Evolutionary conservation across 306 rosid genomes (phyloP).

Genomic region (Morella rubra): DNA sequence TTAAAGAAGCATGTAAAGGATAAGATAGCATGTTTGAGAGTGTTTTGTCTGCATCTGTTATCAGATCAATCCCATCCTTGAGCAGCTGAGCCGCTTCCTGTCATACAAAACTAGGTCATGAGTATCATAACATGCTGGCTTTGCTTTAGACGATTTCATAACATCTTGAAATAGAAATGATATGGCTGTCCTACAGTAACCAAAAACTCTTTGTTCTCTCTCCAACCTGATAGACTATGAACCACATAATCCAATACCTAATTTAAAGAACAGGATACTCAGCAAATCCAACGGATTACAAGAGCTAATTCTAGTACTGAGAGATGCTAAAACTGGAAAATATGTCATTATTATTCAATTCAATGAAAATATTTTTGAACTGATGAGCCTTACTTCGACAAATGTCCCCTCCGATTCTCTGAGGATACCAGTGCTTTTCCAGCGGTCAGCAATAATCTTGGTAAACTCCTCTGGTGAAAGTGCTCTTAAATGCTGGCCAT

Average conservation of each 20-base stretch:
- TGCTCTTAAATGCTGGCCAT: constrained; percentile 86
- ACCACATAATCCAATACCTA: not conserved
- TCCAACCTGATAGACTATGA: not conserved
- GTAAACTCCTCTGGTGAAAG: constrained; percentile 64
- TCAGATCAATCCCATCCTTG: constrained; percentile 84
- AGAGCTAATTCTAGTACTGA: not conserved
- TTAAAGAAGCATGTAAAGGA: constrained; percentile 68
- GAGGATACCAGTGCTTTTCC: constrained; percentile 72
- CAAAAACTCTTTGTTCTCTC: not conserved
- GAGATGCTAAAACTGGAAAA: not conserved
- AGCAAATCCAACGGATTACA: constrained; percentile 10
- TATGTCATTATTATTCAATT: not conserved
- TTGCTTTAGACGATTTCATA: constrained; percentile 1
- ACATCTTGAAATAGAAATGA: constrained; percentile 3
- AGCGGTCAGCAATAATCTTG: constrained; percentile 68
- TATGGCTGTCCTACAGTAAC: not conserved
- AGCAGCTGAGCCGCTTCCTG: constrained; percentile 83
- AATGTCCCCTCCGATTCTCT: constrained; percentile 59
- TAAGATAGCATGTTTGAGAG: constrained; percentile 78
- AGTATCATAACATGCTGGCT: constrained; percentile 9
- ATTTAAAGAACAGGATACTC: constrained; percentile 5
- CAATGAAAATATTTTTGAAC: constrained; percentile 5
- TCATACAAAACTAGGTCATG: constrained; percentile 16
- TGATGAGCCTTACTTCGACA: constrained; percentile 57
- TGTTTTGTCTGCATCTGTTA: constrained; percentile 72